A percentile compares a stretch with the other conserved stretches of the same genome.
Evolutionary conservation across 1,284 basidiomycete species (phyloP).

Genomic region (Trichosporon ovoides): DNA sequence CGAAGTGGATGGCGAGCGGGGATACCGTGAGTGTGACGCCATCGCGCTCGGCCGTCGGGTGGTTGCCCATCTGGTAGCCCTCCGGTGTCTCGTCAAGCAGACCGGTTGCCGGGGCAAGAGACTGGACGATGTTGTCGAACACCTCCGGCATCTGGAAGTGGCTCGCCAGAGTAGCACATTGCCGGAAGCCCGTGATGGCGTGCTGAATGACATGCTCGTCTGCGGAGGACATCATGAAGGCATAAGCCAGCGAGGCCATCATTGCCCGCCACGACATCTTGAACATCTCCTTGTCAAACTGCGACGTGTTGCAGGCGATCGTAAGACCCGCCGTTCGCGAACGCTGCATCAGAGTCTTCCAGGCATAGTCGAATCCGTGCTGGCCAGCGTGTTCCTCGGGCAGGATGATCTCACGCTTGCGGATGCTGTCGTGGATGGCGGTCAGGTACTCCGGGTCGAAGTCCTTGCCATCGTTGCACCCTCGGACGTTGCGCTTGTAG

Average conservation of each 20-base stretch:
- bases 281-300: slow-evolving; percentile 92
- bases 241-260: slow-evolving; percentile 83
- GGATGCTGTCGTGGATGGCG: slow-evolving; percentile 88
- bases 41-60: slow-evolving; percentile 89
- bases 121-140: slow-evolving; percentile 92
- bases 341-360: slow-evolving; percentile 88
- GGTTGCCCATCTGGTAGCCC: slow-evolving; percentile 66
- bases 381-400: slow-evolving; percentile 97
- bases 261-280: slow-evolving; percentile 83
- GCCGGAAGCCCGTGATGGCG: slow-evolving; percentile 88
- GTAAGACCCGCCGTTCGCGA: slow-evolving; percentile 72
- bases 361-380: slow-evolving; percentile 96
- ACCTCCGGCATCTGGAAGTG: slow-evolving; percentile 87
- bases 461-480: slow-evolving; percentile 81
- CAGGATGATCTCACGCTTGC: slow-evolving; percentile 92
- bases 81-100: slow-evolving; percentile 69
- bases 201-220: slow-evolving; percentile 96
- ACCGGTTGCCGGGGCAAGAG: slow-evolving; percentile 80
- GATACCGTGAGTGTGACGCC: slow-evolving; percentile 84
- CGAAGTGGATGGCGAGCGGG: slow-evolving; percentile 85
- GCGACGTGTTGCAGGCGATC: slow-evolving; percentile 68
- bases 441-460: slow-evolving; percentile 81
- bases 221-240: slow-evolving; percentile 83
- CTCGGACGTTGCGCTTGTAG: slow-evolving; percentile 85
- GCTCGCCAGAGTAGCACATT: slow-evolving; percentile 89